Percentiles rank a stretch among this genome's conserved stretches.
Conservation (phyloP, 441 rosid species). For the Adansonia rubrostipa region DNA sequence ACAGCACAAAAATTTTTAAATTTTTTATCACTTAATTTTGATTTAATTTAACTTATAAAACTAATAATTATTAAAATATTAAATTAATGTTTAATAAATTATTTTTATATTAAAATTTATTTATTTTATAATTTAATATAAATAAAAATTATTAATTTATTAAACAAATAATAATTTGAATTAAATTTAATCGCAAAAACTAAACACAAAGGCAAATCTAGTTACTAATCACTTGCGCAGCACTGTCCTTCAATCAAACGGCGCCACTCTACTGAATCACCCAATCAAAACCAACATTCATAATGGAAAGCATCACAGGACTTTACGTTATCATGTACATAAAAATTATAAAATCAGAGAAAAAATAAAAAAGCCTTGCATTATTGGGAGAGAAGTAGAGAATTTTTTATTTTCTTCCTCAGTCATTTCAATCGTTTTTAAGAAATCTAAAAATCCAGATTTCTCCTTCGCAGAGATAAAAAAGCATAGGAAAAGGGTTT, state of each 20-base stretch:
- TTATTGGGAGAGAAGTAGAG: slow-evolving; percentile 2
- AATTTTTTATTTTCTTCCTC: background rate
- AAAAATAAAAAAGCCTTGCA: background rate
- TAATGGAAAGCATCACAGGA: background rate
- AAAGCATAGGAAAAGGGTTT: background rate
- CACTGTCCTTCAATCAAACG: background rate
- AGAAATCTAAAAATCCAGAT: slow-evolving; percentile 1
- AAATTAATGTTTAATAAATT: too few species aligned
- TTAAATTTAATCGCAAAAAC: too few species aligned
- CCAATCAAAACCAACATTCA: background rate
- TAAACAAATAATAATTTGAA: too few species aligned
- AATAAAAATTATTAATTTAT: too few species aligned
- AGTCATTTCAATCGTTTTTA: slow-evolving; percentile 2
- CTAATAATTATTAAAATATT: too few species aligned
- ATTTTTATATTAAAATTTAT: too few species aligned
- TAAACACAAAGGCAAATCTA: background rate
- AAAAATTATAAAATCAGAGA: background rate
- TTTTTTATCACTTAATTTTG: too few species aligned
- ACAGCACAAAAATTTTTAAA: too few species aligned
- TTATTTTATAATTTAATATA: too few species aligned
- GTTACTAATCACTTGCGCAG: background rate
- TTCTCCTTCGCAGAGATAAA: slow-evolving; percentile 14
- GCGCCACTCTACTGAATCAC: background rate
- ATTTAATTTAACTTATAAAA: too few species aligned
- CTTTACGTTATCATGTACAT: background rate